These are phyloP conservation scores for Coniosporium tulheliwenetii DNA, from an alignment of 2,329 filamentous ascomycete genomes.

Conservation along the genomic window DNA sequence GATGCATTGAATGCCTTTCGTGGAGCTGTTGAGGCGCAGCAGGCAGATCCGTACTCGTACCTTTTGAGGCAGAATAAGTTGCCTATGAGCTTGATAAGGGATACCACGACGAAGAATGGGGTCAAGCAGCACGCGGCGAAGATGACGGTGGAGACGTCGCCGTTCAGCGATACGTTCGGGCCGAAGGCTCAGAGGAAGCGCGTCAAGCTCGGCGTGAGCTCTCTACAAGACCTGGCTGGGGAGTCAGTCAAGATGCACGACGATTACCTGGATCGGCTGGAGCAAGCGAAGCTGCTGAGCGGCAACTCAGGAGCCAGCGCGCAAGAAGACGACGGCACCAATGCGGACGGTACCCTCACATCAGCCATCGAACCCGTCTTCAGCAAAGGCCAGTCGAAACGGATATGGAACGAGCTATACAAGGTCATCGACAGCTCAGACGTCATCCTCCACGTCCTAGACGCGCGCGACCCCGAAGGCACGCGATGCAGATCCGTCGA, in stretches of 20 bases:
- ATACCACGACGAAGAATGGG: constrained; percentile 56
- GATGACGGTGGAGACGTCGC: constrained; percentile 76
- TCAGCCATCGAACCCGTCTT: constrained; percentile 57
- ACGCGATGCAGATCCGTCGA: constrained; percentile 81
- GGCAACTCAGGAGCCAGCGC: constrained; percentile 46
- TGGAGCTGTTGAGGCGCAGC: constrained; percentile 80
- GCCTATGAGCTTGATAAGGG: constrained; percentile 84
- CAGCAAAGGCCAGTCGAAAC: constrained; percentile 84
- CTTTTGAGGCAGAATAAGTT: constrained; percentile 96
- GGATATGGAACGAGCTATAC: constrained; percentile 94
- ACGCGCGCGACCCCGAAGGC: constrained; percentile 77
- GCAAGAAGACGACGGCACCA: constrained; percentile 23
- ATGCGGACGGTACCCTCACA: constrained; percentile 22
- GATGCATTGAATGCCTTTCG: constrained; percentile 77
- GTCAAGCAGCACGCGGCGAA: constrained; percentile 87
- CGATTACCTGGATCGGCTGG: constrained; percentile 62
- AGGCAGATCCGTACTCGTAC: constrained; percentile 80
- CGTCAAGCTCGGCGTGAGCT: constrained; percentile 73
- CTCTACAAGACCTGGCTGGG: constrained; percentile 66
- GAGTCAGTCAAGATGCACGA: constrained; percentile 70
- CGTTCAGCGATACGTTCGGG: constrained; percentile 81
- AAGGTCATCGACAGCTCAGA: constrained; percentile 94
- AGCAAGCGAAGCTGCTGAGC: constrained; percentile 62
- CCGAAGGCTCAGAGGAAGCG: constrained; percentile 87
- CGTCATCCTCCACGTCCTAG: constrained; percentile 87